Evolutionary conservation across 148 eudicot genomes (phyloP), one percentile per base, ranked within the genome.

Genomic region (Vaccinium darrowii): DNA sequence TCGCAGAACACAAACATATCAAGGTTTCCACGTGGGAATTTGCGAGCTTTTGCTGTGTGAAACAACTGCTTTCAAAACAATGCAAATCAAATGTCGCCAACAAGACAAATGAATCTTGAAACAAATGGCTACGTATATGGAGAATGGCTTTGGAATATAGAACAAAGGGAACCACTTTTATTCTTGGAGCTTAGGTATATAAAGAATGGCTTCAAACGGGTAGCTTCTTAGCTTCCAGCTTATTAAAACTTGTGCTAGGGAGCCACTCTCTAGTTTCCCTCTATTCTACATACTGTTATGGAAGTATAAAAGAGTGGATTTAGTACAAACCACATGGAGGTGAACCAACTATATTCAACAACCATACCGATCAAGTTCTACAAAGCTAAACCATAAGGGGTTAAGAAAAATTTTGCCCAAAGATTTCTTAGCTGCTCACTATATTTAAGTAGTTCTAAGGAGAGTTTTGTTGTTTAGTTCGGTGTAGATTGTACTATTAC

Each of bases 241-340:
- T 62, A 63, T 11, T 21, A 4, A 12, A 63, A 10, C 27, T 63
- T 63, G n/a, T 63, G 69, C 25, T 0, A 62, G 23, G 67, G 4
- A 62, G 67, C 67, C 67, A 62, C 69, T 63, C 69, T n/a, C 69
- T 62, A 62, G 69, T 62, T 36, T 36, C 69, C 69, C 12, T 63
- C 69, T n/a, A n/a, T 63, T 63, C 30, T 8, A 63, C 10, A 21
- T 63, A 25, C 69, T 63, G 13, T 63, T 21, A 63, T 63, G 69
- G 25, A 8, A n/a, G 69, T 63, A n/a, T n/a, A 63, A 25, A 63
- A 63, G 30, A 43, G 6, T 43, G 47, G 47, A 43, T 43, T 43
- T 43, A 63, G 27, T n/a, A 25, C 25, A n/a, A 63, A 63, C 27
- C 69, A 63, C 12, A 21, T n/a, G 69, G 69, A n/a, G 69, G 69